phyloP scores from a whole-genome alignment of 2,329 filamentous ascomycete species.

The Aspergillus carbonarius region DNA sequence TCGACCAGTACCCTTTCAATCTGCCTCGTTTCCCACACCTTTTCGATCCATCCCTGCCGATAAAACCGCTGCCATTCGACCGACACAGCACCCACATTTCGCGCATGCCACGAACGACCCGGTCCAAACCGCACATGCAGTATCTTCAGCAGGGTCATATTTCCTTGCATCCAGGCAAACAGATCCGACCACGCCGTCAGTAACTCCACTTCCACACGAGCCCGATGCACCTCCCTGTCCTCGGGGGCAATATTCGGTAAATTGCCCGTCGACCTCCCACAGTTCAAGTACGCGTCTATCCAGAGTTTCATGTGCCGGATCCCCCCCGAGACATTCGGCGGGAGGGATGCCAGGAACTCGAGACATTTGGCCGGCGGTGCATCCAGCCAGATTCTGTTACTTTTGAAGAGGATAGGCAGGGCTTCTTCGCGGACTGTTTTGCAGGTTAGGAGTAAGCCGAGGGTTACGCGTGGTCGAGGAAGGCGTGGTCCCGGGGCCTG shows the following conservation, averaged over 20 bases:
- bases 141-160: background rate
- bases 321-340: background rate
- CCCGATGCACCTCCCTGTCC: accelerated
- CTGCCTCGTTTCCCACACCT: background rate
- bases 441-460: background rate
- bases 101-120: background rate
- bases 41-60: background rate
- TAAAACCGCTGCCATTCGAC: background rate
- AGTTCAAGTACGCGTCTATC: background rate
- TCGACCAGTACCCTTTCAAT: background rate
- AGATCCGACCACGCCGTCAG: background rate
- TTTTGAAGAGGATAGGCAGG: background rate
- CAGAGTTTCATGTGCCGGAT: background rate
- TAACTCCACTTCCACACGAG: background rate
- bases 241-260: background rate
- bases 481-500: background rate
- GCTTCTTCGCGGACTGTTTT: background rate
- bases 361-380: background rate
- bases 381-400: background rate
- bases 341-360: background rate
- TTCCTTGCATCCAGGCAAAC: background rate
- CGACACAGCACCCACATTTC: background rate
- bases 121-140: background rate
- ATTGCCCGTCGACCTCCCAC: background rate
- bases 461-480: background rate